Conservation (phyloP, 2,329 filamentous ascomycete genomes). For the Samsoniella hepiali region DNA sequence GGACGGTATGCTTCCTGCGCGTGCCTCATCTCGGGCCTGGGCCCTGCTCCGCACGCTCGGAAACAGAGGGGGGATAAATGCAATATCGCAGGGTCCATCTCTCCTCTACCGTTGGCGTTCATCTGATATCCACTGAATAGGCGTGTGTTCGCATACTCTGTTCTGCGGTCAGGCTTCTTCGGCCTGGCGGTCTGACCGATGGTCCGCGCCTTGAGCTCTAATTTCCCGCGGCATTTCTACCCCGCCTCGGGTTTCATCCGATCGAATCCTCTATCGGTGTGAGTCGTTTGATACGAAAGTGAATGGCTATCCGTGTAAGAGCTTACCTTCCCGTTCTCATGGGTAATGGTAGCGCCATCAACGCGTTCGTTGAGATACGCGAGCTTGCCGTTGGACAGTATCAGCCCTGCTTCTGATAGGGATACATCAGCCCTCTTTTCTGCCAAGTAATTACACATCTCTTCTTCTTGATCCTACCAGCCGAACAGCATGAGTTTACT, state of each 20-base stretch:
- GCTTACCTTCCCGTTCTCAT: not conserved
- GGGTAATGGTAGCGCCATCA: too few species aligned
- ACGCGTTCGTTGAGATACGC: too few species aligned
- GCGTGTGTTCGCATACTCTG: not conserved
- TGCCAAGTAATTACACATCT: too few species aligned
- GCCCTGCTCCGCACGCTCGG: not conserved
- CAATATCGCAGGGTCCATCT: not conserved
- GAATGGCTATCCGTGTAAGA: not conserved
- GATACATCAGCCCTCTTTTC: too few species aligned
- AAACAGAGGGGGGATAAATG: not conserved
- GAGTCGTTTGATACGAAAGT: not conserved
- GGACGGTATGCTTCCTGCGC: not conserved
- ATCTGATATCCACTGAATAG: not conserved
- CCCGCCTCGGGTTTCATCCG: not conserved
- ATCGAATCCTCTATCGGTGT: not conserved
- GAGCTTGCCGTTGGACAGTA: too few species aligned
- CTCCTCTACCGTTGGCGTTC: not conserved
- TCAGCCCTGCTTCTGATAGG: too few species aligned
- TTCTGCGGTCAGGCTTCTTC: not conserved
- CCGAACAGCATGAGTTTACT: not conserved
- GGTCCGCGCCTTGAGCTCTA: not conserved
- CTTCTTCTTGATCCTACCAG: too few species aligned
- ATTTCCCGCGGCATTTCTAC: not conserved
- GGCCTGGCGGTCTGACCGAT: not conserved
- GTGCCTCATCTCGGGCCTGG: not conserved